Base-by-base conservation (phyloP, 345 rosid genomes). In the Populus tremula region DNA sequence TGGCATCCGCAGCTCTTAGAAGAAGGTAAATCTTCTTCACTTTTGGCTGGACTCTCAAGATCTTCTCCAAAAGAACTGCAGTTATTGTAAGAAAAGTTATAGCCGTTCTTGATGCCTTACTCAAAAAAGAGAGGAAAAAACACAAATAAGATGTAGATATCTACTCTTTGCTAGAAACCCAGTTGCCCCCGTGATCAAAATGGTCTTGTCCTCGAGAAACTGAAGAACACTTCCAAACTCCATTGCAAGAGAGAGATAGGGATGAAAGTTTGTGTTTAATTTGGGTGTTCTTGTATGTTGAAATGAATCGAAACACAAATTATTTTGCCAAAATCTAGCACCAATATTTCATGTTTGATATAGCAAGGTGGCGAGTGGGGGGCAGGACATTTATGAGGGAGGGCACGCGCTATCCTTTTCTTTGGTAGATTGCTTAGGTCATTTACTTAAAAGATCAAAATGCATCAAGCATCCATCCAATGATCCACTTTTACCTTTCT, bases 1-100 rank as follows among this genome's bases (percentile, higher is more conserved):
- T 90, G 56, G 90, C 78, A 80, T 94, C 97, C 8, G 89, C 47
- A 45, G 98, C 97, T 84, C 98, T 89, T 35, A 93, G 45, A 39
- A 94, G 91, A 79, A 93, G 93, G 74, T 87, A 94, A 14, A 94
- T 62, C 84, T 86, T 94, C 91, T 89, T 93, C 79, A 93, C 87
- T 49, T 93, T 90, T 43, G 97, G 97, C 73, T 94, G 97, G 53
- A 91, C 87, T 74, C 98, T 93, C 63, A 94, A 27, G 59, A 89
- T 81, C 82, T 93, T 93, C 90, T 95, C 99, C 88, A 89, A 75
- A 72, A 91, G 87, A 77, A 94, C 97, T 92, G 87, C 81, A 82
- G 3, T 14, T 31, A 9, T 21, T 16, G 14, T 7, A 53, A 43
- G 14, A 8, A 21, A 47, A 36, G 47, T 4, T 25, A 29, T 76